These are phyloP conservation scores for Ramalina peruviana DNA, from an alignment of 495 filamentous ascomycete species.

Conservation along the genomic window DNA sequence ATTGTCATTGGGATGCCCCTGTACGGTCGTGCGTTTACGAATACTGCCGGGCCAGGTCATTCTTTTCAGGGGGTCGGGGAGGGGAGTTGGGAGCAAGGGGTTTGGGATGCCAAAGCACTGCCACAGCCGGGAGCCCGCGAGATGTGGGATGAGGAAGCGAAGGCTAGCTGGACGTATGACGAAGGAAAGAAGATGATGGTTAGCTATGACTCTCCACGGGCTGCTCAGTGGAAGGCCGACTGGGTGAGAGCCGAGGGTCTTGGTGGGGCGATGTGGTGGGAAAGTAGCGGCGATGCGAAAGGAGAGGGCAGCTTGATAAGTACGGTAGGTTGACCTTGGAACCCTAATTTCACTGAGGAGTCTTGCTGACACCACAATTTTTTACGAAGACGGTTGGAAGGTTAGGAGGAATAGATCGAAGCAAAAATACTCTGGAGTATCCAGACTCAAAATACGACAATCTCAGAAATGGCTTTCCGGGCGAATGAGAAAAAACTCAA, in stretches of 20 bases:
- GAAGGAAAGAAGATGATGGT: constrained; percentile 41
- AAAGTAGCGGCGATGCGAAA: constrained; percentile 57
- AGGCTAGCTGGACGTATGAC: constrained; percentile 62
- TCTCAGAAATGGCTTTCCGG: constrained; percentile 36
- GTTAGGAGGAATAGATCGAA: constrained; percentile 41
- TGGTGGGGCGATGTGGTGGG: constrained; percentile 87
- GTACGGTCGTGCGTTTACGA: constrained; percentile 68
- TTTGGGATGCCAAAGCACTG: constrained; percentile 64
- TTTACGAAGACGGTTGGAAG: constrained; percentile 29
- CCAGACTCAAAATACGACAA: constrained; percentile 75
- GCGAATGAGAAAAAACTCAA: constrained; percentile 1
- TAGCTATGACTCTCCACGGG: constrained; percentile 50
- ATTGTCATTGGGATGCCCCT: constrained; percentile 75
- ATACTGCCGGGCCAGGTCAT: constrained; percentile 55
- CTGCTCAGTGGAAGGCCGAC: constrained; percentile 37
- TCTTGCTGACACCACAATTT: neutral
- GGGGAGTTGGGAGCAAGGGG: constrained; percentile 57
- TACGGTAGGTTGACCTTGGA: constrained; percentile 27
- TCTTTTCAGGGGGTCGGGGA: constrained; percentile 53
- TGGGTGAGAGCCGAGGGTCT: constrained; percentile 51
- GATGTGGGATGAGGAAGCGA: constrained; percentile 22
- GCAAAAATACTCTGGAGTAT: constrained; percentile 54
- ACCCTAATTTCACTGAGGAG: neutral
- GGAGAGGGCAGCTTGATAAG: constrained; percentile 49
- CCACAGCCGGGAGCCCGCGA: constrained; percentile 30